A percentile compares a stretch with the other conserved stretches of the same genome.
These are phyloP conservation scores for Penicillium digitatum DNA, from an alignment of 2,329 filamentous ascomycete species.

Conservation along the genomic window DNA sequence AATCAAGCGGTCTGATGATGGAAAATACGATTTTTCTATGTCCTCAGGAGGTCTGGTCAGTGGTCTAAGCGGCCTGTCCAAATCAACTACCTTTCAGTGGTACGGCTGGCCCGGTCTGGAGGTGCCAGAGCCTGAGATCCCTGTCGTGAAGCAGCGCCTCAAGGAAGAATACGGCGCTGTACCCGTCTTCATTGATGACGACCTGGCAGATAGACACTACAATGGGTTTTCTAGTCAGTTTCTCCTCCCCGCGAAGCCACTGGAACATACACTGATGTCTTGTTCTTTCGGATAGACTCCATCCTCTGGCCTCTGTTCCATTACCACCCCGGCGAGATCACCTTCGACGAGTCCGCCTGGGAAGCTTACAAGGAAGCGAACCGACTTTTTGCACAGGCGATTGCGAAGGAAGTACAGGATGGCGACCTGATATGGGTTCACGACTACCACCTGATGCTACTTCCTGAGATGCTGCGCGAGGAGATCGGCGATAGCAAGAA, in stretches of 20 bases:
- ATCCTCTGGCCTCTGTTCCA: slow-evolving; percentile 99
- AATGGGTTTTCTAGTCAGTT: slow-evolving; percentile 91
- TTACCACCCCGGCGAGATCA: slow-evolving; percentile 97
- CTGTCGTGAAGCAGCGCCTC: slow-evolving; percentile 68
- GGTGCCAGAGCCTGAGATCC: slow-evolving; percentile 77
- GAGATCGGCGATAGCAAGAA: slow-evolving; percentile 76
- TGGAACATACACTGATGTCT: slow-evolving; percentile 10
- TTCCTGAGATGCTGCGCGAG: slow-evolving; percentile 91
- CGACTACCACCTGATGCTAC: slow-evolving; percentile 96
- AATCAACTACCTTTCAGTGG: slow-evolving; percentile 94
- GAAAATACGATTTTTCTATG: slow-evolving; percentile 90
- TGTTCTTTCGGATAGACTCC: slow-evolving; percentile 58
- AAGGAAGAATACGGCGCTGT: slow-evolving; percentile 85
- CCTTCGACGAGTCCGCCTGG: slow-evolving; percentile 94
- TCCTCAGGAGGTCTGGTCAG: slow-evolving; percentile 94
- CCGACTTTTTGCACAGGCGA: slow-evolving; percentile 80
- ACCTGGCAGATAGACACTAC: slow-evolving; percentile 91
- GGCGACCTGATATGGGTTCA: slow-evolving; percentile 97
- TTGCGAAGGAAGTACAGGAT: slow-evolving; percentile 82
- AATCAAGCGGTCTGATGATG: slow-evolving; percentile 89
- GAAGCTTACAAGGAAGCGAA: slow-evolving; percentile 90
- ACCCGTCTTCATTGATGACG: slow-evolving; percentile 88
- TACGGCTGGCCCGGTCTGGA: slow-evolving; percentile 97
- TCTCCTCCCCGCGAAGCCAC: neutral
- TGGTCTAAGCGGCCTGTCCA: slow-evolving; percentile 83